These are phyloP conservation scores for Lasiosphaeria miniovina DNA, from an alignment of 495 filamentous ascomycete species.

Conservation along the genomic window DNA sequence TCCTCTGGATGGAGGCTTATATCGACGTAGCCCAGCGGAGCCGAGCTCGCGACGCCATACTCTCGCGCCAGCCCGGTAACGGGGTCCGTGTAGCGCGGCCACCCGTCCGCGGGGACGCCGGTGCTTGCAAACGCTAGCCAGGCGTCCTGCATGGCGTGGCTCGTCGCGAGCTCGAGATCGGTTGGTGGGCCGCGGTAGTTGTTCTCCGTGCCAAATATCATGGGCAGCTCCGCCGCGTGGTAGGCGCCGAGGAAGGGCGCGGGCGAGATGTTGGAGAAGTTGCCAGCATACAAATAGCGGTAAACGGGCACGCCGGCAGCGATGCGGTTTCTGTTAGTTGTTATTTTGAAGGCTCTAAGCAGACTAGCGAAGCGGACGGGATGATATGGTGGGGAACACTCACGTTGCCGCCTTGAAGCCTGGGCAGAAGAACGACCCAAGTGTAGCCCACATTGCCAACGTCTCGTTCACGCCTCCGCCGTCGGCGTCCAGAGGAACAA, in stretches of 20 bases:
- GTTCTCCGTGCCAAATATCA: slow-evolving; percentile 46
- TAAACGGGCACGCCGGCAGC: slow-evolving; percentile 34
- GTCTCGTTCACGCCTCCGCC: slow-evolving; percentile 17
- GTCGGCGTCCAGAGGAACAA: slow-evolving; percentile 10
- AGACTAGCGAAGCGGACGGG: neutral
- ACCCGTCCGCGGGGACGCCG: neutral
- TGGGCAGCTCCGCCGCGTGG: slow-evolving; percentile 47
- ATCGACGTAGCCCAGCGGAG: neutral
- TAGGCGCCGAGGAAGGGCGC: slow-evolving; percentile 47
- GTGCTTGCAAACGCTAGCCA: slow-evolving; percentile 43
- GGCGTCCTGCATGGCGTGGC: slow-evolving; percentile 37
- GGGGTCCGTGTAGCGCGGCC: slow-evolving; percentile 2
- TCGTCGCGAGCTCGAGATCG: slow-evolving; percentile 28
- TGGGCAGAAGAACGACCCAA: slow-evolving; percentile 28
- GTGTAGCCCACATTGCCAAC: slow-evolving; percentile 7
- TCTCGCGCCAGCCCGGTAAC: neutral
- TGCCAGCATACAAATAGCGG: slow-evolving; percentile 47
- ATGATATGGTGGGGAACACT: neutral
- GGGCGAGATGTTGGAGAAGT: slow-evolving; percentile 44
- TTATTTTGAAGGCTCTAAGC: neutral
- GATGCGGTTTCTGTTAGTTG: slow-evolving; percentile 21
- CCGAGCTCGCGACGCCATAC: neutral
- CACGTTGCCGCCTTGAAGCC: slow-evolving; percentile 19
- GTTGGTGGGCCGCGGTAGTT: slow-evolving; percentile 36
- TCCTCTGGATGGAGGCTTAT: neutral